A percentile compares a stretch with the other conserved stretches of the same genome.
Conservation (phyloP, 495 filamentous ascomycete genomes). For the Pseudomonodictys pantanalensis region DNA sequence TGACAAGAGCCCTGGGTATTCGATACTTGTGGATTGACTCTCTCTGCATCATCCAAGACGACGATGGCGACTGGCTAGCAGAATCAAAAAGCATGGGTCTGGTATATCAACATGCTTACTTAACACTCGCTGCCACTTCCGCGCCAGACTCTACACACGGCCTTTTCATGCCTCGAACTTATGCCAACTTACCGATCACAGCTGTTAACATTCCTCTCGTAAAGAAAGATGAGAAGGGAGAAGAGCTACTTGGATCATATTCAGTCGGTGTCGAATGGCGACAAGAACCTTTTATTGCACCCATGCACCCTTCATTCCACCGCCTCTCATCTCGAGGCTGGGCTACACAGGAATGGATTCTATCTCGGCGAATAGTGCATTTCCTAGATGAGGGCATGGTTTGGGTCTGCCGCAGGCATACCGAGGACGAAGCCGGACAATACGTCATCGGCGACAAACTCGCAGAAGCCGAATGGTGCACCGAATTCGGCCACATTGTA, state of each 20-base stretch:
- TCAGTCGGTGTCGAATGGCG: neutral
- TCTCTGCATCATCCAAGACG: conserved; percentile 9
- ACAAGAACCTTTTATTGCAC: neutral
- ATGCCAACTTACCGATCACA: neutral
- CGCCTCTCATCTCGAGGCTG: neutral
- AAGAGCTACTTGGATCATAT: neutral
- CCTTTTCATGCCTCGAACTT: neutral
- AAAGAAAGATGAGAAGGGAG: no score
- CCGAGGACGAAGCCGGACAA: conserved; percentile 1
- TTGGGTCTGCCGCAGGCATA: neutral
- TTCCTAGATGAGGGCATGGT: neutral
- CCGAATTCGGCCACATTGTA: neutral
- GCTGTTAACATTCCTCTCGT: neutral
- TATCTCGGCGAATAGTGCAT: neutral
- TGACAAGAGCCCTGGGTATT: conserved; percentile 1
- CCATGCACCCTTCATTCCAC: neutral
- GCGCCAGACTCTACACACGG: neutral
- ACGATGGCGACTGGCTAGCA: neutral
- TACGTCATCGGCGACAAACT: neutral
- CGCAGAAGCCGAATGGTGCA: neutral
- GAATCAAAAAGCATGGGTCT: neutral
- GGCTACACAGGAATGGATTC: neutral
- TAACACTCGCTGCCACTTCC: neutral
- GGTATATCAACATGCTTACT: neutral
- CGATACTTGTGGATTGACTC: conserved; percentile 9